Conservation (phyloP, 140 eudicot genomes). For the Anethum foeniculum region DNA sequence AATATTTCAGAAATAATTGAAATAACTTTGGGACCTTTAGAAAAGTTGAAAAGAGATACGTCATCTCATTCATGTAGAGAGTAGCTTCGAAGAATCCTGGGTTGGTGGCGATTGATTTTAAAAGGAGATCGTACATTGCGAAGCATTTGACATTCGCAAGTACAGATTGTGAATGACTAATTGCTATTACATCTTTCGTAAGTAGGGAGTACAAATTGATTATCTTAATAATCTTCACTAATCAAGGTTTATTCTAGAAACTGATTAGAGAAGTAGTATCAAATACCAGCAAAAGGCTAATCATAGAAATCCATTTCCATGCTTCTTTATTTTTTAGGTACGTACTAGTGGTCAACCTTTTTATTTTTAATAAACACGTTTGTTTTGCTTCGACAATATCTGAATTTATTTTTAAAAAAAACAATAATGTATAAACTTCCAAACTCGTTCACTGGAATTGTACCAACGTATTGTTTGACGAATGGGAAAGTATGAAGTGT, state of each 20-base stretch:
- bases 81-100: neutral
- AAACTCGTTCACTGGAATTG: neutral
- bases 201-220: neutral
- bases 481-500: neutral
- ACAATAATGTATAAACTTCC: neutral
- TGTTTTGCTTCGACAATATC: neutral
- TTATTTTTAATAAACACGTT: neutral
- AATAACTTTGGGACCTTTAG: too few species aligned
- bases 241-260: neutral
- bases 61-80: too few species aligned
- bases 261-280: neutral
- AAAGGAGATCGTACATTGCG: neutral
- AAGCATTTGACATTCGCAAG: neutral
- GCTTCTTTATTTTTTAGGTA: neutral
- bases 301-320: neutral
- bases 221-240: neutral
- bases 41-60: too few species aligned
- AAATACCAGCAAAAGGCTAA: neutral
- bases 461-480: neutral
- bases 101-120: neutral
- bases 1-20: too few species aligned
- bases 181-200: neutral
- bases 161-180: neutral
- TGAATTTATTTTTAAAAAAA: neutral
- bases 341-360: neutral